Evolutionary conservation across 208 protist species (phyloP).

Genomic region (Crithidia fasciculata): DNA sequence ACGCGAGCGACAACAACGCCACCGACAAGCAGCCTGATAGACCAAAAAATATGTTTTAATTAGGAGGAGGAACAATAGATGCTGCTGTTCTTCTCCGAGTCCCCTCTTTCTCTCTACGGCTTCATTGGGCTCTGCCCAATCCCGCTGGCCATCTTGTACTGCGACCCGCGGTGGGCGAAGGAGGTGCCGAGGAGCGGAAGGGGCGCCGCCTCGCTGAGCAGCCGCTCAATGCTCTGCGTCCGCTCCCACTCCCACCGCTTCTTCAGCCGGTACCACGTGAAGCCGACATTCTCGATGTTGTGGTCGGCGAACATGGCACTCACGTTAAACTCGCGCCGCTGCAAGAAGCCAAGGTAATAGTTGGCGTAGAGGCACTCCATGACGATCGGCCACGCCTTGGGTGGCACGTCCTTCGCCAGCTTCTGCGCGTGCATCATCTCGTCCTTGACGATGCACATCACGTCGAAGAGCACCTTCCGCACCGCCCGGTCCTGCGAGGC

Average conservation of each 20-base stretch:
- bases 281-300: slow-evolving; percentile 87
- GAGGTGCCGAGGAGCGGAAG: slow-evolving; percentile 70
- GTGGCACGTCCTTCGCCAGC: slow-evolving; percentile 58
- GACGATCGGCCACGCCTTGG: slow-evolving; percentile 82
- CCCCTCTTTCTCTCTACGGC: not conserved
- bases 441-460: slow-evolving; percentile 86
- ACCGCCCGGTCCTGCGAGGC: slow-evolving; percentile 82
- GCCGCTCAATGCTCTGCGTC: slow-evolving; percentile 72
- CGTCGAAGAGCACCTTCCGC: slow-evolving; percentile 75
- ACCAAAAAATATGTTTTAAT: too few species aligned
- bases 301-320: slow-evolving; percentile 90
- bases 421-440: slow-evolving; percentile 88
- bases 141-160: slow-evolving; percentile 69
- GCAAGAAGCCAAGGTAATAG: slow-evolving; percentile 88
- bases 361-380: slow-evolving; percentile 90
- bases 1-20: too few species aligned
- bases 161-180: slow-evolving; percentile 50
- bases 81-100: not conserved
- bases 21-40: too few species aligned
- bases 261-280: slow-evolving; percentile 84
- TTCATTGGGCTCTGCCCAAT: slow-evolving; percentile 1
- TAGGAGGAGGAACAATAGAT: too few species aligned
- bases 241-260: slow-evolving; percentile 85
- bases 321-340: slow-evolving; percentile 86
- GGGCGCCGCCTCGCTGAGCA: slow-evolving; percentile 77